Percentiles rank a stretch among this genome's conserved stretches.
These are phyloP conservation scores for Naumovozyma baii DNA, from an alignment of 805 yeast species.

Conservation along the genomic window DNA sequence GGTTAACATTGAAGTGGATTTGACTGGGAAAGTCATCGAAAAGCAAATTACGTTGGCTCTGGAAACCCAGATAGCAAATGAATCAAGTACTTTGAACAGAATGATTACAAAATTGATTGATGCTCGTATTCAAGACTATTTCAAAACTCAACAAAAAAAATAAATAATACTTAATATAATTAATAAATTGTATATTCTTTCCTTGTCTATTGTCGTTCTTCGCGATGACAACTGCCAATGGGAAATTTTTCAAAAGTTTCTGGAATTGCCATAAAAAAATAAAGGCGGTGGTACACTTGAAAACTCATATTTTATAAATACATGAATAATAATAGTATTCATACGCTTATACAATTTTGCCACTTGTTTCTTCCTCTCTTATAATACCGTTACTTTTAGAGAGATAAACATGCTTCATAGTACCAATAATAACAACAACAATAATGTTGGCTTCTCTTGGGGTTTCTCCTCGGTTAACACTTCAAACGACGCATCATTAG, in stretches of 20 bases:
- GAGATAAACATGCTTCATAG: background rate
- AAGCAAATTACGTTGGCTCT: conserved; percentile 63
- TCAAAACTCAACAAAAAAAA: conserved; percentile 3
- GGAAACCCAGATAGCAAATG: conserved; percentile 42
- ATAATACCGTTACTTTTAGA: no score
- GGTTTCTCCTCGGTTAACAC: background rate
- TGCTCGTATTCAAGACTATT: conserved; percentile 28
- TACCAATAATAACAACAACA: background rate
- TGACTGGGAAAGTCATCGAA: conserved; percentile 85
- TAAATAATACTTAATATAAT: background rate
- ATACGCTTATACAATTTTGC: no score
- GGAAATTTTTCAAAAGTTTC: no score
- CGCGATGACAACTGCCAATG: no score
- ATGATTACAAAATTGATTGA: conserved; percentile 43
- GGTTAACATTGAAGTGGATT: conserved; percentile 90
- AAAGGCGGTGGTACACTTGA: no score
- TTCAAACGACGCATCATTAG: background rate
- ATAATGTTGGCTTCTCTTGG: background rate
- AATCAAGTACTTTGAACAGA: conserved; percentile 40
- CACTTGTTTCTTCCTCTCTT: no score
- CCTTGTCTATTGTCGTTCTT: background rate
- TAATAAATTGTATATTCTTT: no score
- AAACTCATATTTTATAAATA: no score
- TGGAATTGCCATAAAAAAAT: no score
- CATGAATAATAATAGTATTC: no score